A percentile compares a stretch with the other conserved stretches of the same genome.
These are phyloP conservation scores for Andrographis paniculata DNA, from an alignment of 305 asterid genomes.

Conservation along the genomic window DNA sequence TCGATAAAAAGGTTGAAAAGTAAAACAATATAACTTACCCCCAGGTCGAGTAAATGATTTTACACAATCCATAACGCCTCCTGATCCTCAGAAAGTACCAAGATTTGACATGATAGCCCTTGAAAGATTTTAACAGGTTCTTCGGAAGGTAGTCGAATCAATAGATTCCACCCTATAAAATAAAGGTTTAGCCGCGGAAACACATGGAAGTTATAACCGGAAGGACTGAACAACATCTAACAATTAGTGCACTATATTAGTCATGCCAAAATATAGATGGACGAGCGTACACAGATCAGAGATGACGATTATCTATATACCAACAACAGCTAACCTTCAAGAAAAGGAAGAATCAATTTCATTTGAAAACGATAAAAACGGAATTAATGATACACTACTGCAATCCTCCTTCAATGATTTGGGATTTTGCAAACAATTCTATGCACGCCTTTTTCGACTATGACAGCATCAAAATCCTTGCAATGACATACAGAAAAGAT, in stretches of 20 bases:
- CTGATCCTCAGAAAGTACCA: constrained; percentile 44
- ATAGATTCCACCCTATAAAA: constrained; percentile 20
- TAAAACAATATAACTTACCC: constrained; percentile 25
- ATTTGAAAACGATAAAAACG: too few relatives aligned
- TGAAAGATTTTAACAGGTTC: not conserved
- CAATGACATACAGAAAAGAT: too few relatives aligned
- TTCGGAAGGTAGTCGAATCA: constrained; percentile 4
- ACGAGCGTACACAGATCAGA: too few relatives aligned
- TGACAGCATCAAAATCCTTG: too few relatives aligned
- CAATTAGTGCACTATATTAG: not conserved
- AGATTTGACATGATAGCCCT: constrained; percentile 19
- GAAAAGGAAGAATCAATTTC: too few relatives aligned
- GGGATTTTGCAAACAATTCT: too few relatives aligned
- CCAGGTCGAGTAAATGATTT: constrained; percentile 27
- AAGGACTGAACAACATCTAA: not conserved
- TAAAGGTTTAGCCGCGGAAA: not conserved
- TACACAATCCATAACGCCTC: constrained; percentile 37
- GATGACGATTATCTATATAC: too few relatives aligned
- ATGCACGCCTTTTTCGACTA: too few relatives aligned
- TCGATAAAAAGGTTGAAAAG: not conserved
- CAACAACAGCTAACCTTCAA: too few relatives aligned
- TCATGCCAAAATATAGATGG: too few relatives aligned
- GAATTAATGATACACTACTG: too few relatives aligned
- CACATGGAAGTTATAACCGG: not conserved
- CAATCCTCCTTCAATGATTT: too few relatives aligned